These are phyloP conservation scores for Fusarium caatingaense DNA, from an alignment of 2,329 filamentous ascomycete species.

Conservation along the genomic window DNA sequence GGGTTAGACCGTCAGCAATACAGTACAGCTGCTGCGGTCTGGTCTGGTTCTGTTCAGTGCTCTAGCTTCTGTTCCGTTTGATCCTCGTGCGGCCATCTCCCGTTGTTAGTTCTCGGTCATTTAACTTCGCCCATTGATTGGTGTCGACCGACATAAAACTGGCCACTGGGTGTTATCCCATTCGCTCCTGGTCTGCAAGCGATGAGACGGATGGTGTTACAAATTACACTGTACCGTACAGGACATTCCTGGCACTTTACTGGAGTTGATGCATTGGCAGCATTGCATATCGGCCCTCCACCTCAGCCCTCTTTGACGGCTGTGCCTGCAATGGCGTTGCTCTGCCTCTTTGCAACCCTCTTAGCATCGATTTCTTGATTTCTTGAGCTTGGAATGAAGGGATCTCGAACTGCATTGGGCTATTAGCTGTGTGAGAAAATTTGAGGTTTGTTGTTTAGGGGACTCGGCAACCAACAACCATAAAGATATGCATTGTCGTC, in stretches of 20 bases:
- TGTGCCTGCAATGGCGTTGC: conserved; percentile 43
- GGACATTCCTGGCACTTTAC: neutral
- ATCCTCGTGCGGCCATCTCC: conserved; percentile 30
- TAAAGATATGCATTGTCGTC: neutral
- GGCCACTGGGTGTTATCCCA: conserved; percentile 6
- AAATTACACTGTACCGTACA: neutral
- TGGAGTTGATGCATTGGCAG: conserved; percentile 36
- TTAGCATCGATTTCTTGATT: neutral
- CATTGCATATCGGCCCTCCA: conserved; percentile 44
- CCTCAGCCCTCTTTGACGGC: conserved; percentile 46
- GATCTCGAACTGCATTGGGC: conserved; percentile 1
- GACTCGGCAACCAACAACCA: conserved; percentile 3
- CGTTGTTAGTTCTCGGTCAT: conserved; percentile 13
- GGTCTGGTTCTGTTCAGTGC: conserved; percentile 3
- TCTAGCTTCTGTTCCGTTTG: conserved; percentile 12
- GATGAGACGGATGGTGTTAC: conserved; percentile 21
- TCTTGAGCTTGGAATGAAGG: neutral
- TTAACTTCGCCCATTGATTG: conserved; percentile 1
- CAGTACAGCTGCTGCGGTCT: conserved; percentile 2
- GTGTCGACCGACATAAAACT: conserved; percentile 17
- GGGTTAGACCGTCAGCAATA: conserved; percentile 27
- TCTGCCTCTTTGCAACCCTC: conserved; percentile 37
- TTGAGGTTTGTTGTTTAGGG: neutral
- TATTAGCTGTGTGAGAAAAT: conserved; percentile 1
- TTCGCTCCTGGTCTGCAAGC: conserved; percentile 11